Evolutionary conservation across 2,329 filamentous ascomycete genomes (phyloP).

Genomic region (Trichoderma sp.): DNA sequence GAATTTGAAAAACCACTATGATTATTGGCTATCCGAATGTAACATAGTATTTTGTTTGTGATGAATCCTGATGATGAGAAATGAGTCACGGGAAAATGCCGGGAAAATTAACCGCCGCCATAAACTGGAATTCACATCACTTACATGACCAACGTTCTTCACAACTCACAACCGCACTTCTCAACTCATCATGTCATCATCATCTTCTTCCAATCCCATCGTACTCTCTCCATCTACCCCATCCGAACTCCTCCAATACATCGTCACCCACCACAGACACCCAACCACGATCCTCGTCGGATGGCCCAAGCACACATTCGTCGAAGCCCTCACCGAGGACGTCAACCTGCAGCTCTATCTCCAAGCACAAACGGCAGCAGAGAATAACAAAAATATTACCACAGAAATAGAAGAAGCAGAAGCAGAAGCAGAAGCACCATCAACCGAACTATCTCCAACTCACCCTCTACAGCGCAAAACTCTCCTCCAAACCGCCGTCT

Average conservation of each 20-base stretch:
- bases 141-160: neutral
- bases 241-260: slow-evolving; percentile 65
- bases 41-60: too few species aligned
- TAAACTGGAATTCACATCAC: neutral
- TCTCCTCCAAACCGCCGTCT: slow-evolving; percentile 69
- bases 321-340: slow-evolving; percentile 60
- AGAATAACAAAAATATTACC: slow-evolving; percentile 4
- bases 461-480: slow-evolving; percentile 61
- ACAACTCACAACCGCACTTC: neutral
- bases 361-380: neutral
- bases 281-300: slow-evolving; percentile 74
- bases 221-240: slow-evolving; percentile 59
- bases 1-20: too few species aligned
- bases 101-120: neutral
- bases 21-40: too few species aligned
- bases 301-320: slow-evolving; percentile 65
- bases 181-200: neutral
- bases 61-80: too few species aligned
- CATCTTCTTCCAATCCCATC: slow-evolving; percentile 38
- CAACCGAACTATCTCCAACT: neutral
- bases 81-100: neutral
- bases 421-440: neutral
- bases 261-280: slow-evolving; percentile 59
- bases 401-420: neutral
- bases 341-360: slow-evolving; percentile 39